phyloP scores from a whole-genome alignment of 345 rosid genomes.

The Syzygium jambos region DNA sequence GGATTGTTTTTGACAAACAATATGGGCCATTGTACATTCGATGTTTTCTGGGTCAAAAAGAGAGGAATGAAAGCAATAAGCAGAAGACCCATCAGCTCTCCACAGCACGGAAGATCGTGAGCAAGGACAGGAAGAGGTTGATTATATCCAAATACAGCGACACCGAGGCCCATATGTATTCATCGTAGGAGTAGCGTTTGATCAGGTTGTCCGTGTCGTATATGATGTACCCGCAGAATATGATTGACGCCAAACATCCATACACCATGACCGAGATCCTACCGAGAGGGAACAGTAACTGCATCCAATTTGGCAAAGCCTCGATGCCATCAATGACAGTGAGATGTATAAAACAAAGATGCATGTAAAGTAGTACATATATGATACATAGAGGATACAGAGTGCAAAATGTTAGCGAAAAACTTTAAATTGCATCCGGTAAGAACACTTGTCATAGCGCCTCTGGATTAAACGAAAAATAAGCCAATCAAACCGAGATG shows the following conservation, averaged over 20 bases:
- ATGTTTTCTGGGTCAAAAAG: not conserved
- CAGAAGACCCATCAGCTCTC: conserved; percentile 15
- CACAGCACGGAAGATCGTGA: conserved; percentile 62
- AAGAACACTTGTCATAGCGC: not conserved
- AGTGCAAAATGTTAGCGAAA: not conserved
- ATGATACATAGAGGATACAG: not conserved
- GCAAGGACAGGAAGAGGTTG: conserved; percentile 67
- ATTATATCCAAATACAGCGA: conserved; percentile 61
- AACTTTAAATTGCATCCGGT: not conserved
- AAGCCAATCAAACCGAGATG: not conserved
- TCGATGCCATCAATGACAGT: not conserved
- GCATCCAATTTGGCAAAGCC: conserved; percentile 4
- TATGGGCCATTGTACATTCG: not conserved
- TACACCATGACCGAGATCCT: conserved; percentile 27
- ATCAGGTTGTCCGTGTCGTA: conserved; percentile 85
- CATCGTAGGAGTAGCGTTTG: conserved; percentile 74
- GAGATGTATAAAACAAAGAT: not conserved
- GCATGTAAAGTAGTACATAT: not conserved
- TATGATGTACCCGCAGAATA: conserved; percentile 27
- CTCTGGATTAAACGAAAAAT: not conserved
- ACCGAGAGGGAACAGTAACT: conserved; percentile 36
- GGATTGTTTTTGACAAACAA: not conserved
- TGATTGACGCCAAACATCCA: conserved; percentile 29
- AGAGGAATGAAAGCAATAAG: not conserved
- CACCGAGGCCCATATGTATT: conserved; percentile 84